Evolutionary conservation across 2,329 filamentous ascomycete species (phyloP).

Genomic region (Malbranchea zuffiana): DNA sequence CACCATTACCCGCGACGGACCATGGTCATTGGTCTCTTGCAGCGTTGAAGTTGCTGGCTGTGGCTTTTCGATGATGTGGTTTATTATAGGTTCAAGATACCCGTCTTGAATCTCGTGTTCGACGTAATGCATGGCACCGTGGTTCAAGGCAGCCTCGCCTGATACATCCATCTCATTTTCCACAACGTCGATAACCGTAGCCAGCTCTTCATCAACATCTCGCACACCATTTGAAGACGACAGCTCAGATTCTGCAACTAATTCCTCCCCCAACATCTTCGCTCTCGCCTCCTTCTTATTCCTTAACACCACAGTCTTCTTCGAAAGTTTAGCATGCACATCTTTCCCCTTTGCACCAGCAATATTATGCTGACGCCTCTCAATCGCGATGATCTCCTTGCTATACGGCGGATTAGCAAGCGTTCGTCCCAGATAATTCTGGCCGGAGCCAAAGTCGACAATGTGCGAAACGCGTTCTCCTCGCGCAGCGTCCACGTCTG

Average conservation of each 20-base stretch:
- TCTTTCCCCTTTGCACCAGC: constrained; percentile 75
- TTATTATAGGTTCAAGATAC: constrained; percentile 32
- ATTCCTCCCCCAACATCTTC: constrained; percentile 8
- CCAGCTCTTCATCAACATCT: constrained; percentile 3
- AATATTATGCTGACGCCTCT: constrained; percentile 78
- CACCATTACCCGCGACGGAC: constrained; percentile 55
- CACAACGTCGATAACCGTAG: constrained; percentile 7
- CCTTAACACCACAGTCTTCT: constrained; percentile 60
- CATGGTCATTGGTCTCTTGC: constrained; percentile 15
- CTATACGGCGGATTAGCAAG: constrained; percentile 79
- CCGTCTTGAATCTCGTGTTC: constrained; percentile 37
- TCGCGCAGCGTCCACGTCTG: constrained; percentile 41
- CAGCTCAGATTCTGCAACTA: constrained; percentile 3
- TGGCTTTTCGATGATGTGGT: constrained; percentile 26
- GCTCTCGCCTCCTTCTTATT: constrained; percentile 58
- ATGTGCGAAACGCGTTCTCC: constrained; percentile 60
- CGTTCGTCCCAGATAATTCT: constrained; percentile 87
- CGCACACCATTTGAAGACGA: constrained; percentile 10
- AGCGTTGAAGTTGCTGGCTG: constrained; percentile 5
- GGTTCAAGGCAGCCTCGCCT: constrained; percentile 4
- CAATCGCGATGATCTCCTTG: constrained; percentile 77
- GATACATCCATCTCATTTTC: neutral
- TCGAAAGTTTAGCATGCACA: constrained; percentile 63
- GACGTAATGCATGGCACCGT: constrained; percentile 33
- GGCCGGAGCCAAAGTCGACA: constrained; percentile 90